Evolutionary conservation across 2,329 filamentous ascomycete genomes (phyloP), one percentile per base, ranked within the genome.

Genomic region (Gaeumannomyces tritici): DNA sequence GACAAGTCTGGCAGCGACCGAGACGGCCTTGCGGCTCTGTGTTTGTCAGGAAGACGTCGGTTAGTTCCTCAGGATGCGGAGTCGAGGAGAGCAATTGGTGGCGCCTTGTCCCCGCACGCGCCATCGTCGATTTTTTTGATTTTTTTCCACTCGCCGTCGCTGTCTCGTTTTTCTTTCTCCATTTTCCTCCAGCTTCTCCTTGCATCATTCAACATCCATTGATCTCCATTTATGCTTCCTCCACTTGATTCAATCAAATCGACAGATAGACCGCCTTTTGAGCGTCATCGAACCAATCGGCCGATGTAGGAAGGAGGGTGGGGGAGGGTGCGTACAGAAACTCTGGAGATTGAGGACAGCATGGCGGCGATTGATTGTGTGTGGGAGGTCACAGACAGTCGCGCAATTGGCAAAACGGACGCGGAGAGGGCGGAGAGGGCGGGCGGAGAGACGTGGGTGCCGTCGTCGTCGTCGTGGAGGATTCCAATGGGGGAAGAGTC

Each of bases 271-370:
- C 33, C 33, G 33, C 33, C 33, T 35, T 35, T 35, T 35, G 4
- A 15, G 33, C 33, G 13, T 35, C 33, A 35, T 18, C 33, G n/a
- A 35, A 35, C 33, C 33, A 59, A 15, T 31, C 31, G 26, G 31
- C 26, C 57, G 57, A 47, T 31, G 29, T 11, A 59, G 31, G 7
- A n/a, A n/a, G 3, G n/a, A 18, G 33, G 33, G 33, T 15, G 57
- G 15, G 18, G 12, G n/a, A 11, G 42, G 9, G 1, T 35, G 51
- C 82, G 69, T 79, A 86, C 83, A 75, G 82, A 79, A 73, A 76
- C 76, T 76, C 83, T 77, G 71, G 79, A 78, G 65, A 84, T 73
- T 74, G 82, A 80, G 70, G 73, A 74, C 75, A 85, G 76, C 83
- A 85, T 85, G 70, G 84, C 77, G 67, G 75, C 73, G 11, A 47